phyloP scores from a whole-genome alignment of 352 stramenopile species.

The Vaucheria bursata region DNA sequence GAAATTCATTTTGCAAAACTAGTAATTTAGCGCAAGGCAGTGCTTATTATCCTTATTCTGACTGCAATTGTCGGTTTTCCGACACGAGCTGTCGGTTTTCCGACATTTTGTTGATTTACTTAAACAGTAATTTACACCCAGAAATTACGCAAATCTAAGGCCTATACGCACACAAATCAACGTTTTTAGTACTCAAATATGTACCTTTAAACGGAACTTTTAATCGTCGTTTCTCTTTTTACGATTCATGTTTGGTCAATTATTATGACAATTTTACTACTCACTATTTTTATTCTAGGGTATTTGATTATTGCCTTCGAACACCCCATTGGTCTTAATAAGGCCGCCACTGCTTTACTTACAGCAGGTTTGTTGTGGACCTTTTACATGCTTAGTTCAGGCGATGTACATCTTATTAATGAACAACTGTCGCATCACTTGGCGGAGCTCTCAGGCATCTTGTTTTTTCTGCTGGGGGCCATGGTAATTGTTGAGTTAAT shows the following conservation, averaged over 20 bases:
- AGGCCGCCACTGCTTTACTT: constrained; percentile 60
- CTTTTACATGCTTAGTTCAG: constrained; percentile 59
- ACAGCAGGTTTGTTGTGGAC: constrained; percentile 65
- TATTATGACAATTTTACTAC: not conserved
- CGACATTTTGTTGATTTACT: too few species aligned
- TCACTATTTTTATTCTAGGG: constrained; percentile 59
- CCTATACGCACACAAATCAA: too few species aligned
- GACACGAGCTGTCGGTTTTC: too few species aligned
- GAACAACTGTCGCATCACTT: constrained; percentile 57
- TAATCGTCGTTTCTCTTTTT: too few species aligned
- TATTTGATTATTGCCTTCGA: constrained; percentile 72
- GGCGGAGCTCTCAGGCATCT: constrained; percentile 65
- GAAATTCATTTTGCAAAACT: too few species aligned
- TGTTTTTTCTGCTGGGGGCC: constrained; percentile 65
- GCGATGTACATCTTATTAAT: constrained; percentile 53
- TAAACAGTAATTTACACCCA: too few species aligned
- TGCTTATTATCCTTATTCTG: too few species aligned
- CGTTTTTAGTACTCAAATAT: too few species aligned
- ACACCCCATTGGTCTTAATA: constrained; percentile 68
- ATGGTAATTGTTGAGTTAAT: constrained; percentile 69
- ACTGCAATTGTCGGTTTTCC: too few species aligned
- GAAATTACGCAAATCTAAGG: too few species aligned
- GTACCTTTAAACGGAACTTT: too few species aligned
- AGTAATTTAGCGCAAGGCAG: too few species aligned
- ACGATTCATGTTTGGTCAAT: not conserved